Evolutionary conservation across 2,329 filamentous ascomycete genomes (phyloP).

Genomic region (Fusarium newnesense): DNA sequence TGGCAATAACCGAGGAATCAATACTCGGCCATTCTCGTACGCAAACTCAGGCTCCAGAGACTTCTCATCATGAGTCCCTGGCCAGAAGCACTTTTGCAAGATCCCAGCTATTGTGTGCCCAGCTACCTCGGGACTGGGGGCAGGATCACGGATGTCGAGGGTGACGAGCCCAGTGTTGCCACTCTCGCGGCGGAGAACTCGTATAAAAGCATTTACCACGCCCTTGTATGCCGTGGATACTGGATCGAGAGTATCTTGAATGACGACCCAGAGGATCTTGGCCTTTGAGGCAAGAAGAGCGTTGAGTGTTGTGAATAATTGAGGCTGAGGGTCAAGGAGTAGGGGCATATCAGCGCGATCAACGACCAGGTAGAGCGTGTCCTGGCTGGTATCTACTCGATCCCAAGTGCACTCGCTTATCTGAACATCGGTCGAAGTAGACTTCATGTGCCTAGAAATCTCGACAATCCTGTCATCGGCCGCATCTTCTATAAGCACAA

Average conservation of each 20-base stretch:
- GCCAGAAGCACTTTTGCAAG: not conserved
- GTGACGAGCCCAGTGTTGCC: not conserved
- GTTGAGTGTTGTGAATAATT: not conserved
- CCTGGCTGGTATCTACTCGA: not conserved
- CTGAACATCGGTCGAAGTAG: no score
- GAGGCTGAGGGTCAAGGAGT: conserved; percentile 1
- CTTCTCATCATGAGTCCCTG: not conserved
- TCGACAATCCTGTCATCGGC: not conserved
- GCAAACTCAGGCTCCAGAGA: not conserved
- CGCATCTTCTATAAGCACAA: not conserved
- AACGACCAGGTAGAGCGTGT: not conserved
- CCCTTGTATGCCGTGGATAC: conserved; percentile 1
- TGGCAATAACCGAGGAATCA: not conserved
- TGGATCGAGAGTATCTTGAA: not conserved
- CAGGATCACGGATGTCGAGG: not conserved
- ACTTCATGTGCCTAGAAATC: not conserved
- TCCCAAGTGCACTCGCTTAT: not conserved
- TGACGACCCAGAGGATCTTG: not conserved
- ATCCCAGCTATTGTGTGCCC: not conserved
- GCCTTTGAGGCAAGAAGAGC: not conserved
- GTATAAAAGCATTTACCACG: not conserved
- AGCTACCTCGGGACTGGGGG: fast-evolving
- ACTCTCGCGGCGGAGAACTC: conserved; percentile 9
- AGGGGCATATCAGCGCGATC: not conserved
- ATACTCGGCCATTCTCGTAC: not conserved